These are phyloP conservation scores for Phytophthora pinifolia DNA, from an alignment of 352 stramenopile genomes.

Conservation along the genomic window DNA sequence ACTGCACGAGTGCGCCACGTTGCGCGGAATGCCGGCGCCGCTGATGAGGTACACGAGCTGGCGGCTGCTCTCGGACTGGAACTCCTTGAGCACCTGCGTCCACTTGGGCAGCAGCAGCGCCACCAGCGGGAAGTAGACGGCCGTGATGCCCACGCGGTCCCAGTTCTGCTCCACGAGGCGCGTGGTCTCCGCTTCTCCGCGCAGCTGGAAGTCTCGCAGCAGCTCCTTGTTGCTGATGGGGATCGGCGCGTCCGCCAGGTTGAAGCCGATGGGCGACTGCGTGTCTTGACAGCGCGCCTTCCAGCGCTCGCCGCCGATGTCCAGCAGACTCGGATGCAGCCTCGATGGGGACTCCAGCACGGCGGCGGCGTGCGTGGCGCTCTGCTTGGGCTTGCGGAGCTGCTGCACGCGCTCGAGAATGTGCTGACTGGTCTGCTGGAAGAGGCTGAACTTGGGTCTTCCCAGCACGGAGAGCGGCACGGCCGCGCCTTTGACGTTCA, in stretches of 20 bases:
- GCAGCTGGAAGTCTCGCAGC: slow-evolving; percentile 67
- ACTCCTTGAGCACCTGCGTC: slow-evolving; percentile 76
- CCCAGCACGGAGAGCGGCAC: slow-evolving; percentile 66
- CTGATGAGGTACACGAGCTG: slow-evolving; percentile 96
- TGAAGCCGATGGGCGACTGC: slow-evolving; percentile 80
- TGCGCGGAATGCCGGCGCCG: slow-evolving; percentile 94
- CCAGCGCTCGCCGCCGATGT: slow-evolving; percentile 55
- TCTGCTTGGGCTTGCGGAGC: slow-evolving; percentile 26
- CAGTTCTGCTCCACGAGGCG: slow-evolving; percentile 67
- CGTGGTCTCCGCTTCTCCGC: slow-evolving; percentile 56
- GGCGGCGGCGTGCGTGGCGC: slow-evolving; percentile 19
- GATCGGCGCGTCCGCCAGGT: slow-evolving; percentile 57
- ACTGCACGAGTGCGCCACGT: slow-evolving; percentile 88
- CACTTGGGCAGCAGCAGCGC: slow-evolving; percentile 94
- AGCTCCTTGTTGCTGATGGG: slow-evolving; percentile 37
- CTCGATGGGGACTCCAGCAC: slow-evolving; percentile 39
- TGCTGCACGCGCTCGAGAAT: slow-evolving; percentile 71
- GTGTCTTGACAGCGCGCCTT: slow-evolving; percentile 58
- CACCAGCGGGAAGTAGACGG: slow-evolving; percentile 96
- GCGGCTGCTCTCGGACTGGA: slow-evolving; percentile 78
- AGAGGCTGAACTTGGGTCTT: slow-evolving; percentile 88
- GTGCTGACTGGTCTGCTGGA: slow-evolving; percentile 74
- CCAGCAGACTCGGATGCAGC: slow-evolving; percentile 70
- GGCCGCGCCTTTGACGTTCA: slow-evolving; percentile 22
- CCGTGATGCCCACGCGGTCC: slow-evolving; percentile 69